Conservation (phyloP, 805 yeast species). For the Saccharomycopsis sp. region DNA sequence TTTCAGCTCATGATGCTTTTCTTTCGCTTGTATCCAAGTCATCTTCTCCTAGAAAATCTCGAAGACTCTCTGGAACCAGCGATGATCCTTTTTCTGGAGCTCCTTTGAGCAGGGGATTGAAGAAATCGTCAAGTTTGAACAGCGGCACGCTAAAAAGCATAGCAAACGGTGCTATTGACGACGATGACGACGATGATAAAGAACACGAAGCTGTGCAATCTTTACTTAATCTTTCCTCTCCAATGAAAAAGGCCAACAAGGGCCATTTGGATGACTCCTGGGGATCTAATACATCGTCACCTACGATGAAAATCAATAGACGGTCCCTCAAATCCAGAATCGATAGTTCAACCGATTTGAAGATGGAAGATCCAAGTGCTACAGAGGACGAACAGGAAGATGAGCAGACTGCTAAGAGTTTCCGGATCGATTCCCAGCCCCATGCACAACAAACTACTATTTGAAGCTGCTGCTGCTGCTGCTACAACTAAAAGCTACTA, state of each 20-base stretch:
- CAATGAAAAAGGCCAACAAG: slow-evolving; percentile 1
- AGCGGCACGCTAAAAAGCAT: not conserved
- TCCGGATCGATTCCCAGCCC: not conserved
- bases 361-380: not conserved
- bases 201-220: slow-evolving; percentile 22
- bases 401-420: not conserved
- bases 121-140: slow-evolving; percentile 1
- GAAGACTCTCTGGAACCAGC: not conserved
- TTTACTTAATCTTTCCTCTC: slow-evolving; percentile 13
- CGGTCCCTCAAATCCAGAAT: not conserved
- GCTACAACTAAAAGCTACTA: too few species aligned
- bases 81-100: not conserved
- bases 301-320: not conserved
- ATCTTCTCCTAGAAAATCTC: slow-evolving; percentile 8
- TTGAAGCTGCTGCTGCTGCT: too few species aligned
- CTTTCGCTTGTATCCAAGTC: slow-evolving; percentile 15
- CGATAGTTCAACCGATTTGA: not conserved
- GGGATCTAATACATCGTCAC: not conserved
- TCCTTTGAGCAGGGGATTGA: not conserved
- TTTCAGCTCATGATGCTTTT: slow-evolving; percentile 21
- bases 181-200: slow-evolving; percentile 12
- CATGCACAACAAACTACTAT: not conserved
- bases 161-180: not conserved
- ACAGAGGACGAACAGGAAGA: not conserved
- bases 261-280: not conserved